Evolutionary conservation across 495 filamentous ascomycete genomes (phyloP).

Genomic region (Jackrogersella minutella): DNA sequence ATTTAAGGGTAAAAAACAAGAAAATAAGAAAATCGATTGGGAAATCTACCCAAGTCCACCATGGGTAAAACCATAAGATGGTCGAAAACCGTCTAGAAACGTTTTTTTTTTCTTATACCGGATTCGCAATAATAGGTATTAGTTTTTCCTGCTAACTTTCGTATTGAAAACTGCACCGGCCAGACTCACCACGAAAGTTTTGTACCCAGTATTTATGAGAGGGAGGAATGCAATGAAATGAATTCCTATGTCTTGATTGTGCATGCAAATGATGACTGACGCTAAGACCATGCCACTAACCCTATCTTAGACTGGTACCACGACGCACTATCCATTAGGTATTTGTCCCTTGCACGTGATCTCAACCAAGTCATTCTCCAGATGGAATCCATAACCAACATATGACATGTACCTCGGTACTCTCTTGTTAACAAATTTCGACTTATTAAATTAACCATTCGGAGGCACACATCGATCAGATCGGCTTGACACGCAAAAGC

Average conservation of each 20-base stretch:
- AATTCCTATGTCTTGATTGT: constrained; percentile 22
- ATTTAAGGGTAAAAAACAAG: constrained; percentile 15
- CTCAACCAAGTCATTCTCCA: background rate
- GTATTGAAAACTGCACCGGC: constrained; percentile 8
- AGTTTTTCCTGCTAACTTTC: constrained; percentile 11
- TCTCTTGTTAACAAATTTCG: background rate
- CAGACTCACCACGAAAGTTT: constrained; percentile 1
- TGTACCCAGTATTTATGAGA: constrained; percentile 15
- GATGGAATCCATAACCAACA: background rate
- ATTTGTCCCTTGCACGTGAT: constrained; percentile 20
- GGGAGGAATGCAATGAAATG: constrained; percentile 7
- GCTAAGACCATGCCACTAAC: constrained; percentile 12
- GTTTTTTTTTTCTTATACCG: constrained; percentile 13
- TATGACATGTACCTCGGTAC: background rate
- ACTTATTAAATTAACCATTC: background rate
- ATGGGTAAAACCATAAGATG: constrained; percentile 9
- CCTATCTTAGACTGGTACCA: background rate
- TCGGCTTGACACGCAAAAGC: background rate
- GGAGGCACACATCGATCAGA: too few relatives aligned
- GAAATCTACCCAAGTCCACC: constrained; percentile 11
- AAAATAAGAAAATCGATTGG: constrained; percentile 7
- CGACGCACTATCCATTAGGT: constrained; percentile 5
- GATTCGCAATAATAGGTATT: too few relatives aligned
- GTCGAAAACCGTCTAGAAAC: constrained; percentile 2
- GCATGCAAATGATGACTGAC: constrained; percentile 25